Conservation (phyloP, 371 early-diverging fungal genomes). For the Actinomortierella ambigua region DNA sequence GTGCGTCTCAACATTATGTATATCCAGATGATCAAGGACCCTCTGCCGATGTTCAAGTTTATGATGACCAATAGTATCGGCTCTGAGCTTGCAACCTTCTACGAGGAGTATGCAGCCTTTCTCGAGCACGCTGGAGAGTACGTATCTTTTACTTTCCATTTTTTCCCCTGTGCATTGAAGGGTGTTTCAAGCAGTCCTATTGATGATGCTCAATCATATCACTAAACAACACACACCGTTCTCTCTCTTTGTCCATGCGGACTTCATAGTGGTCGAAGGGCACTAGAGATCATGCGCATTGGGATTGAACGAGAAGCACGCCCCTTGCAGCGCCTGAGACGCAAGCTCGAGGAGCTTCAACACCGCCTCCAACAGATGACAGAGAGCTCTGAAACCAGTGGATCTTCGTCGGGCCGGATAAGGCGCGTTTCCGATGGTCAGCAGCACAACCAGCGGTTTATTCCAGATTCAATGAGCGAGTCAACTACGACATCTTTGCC, state of each 20-base stretch:
- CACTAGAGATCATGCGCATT: slow-evolving; percentile 15
- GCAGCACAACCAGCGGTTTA: not conserved
- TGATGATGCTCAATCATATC: too few species aligned
- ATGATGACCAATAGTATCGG: slow-evolving; percentile 74
- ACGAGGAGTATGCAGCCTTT: slow-evolving; percentile 73
- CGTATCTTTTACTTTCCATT: slow-evolving; percentile 1
- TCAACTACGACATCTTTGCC: not conserved
- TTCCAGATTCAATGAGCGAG: not conserved
- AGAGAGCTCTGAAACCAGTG: too few species aligned
- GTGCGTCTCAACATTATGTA: slow-evolving; percentile 75
- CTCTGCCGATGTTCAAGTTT: slow-evolving; percentile 68
- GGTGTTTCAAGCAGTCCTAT: too few species aligned
- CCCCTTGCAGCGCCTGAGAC: slow-evolving; percentile 24
- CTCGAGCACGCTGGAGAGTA: slow-evolving; percentile 56
- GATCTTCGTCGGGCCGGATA: not conserved
- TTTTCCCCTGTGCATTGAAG: too few species aligned
- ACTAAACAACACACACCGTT: too few species aligned
- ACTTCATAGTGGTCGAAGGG: slow-evolving; percentile 16
- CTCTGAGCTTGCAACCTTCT: slow-evolving; percentile 61
- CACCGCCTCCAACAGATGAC: not conserved
- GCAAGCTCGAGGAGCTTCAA: slow-evolving; percentile 3
- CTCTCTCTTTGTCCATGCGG: too few species aligned
- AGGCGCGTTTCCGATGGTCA: not conserved
- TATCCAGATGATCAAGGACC: slow-evolving; percentile 53
- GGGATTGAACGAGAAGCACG: slow-evolving; percentile 33